Percentiles rank a stretch among this genome's conserved stretches.
phyloP scores from a whole-genome alignment of 2,329 filamentous ascomycete species.

The Blastomyces parvus region DNA sequence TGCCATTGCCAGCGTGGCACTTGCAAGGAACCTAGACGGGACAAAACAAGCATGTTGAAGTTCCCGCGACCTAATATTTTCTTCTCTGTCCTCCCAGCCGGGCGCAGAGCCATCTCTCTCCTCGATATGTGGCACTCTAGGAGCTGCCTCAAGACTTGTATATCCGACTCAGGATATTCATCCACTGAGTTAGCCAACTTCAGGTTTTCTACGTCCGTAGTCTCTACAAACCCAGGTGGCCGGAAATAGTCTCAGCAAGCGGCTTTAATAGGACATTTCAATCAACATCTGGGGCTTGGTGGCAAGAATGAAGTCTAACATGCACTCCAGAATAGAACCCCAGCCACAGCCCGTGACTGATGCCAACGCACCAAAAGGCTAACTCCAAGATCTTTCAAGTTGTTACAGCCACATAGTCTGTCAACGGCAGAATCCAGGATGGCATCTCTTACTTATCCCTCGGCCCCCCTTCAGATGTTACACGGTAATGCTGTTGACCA shows the following conservation, averaged over 20 bases:
- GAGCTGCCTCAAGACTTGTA: not conserved
- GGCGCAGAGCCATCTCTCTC: not conserved
- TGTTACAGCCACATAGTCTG: not conserved
- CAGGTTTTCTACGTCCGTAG: not conserved
- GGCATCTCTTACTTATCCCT: not conserved
- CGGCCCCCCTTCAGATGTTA: no score
- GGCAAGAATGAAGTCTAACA: no score
- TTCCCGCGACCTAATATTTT: not conserved
- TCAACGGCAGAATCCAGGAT: not conserved
- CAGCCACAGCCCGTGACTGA: not conserved
- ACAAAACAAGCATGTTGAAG: not conserved
- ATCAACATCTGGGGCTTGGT: not conserved
- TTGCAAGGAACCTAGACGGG: not conserved
- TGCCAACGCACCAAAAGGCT: not conserved
- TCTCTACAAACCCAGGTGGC: not conserved
- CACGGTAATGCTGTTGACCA: no score
- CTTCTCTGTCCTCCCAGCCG: not conserved
- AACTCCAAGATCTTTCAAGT: not conserved
- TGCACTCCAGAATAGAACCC: not conserved
- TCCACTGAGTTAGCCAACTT: not conserved
- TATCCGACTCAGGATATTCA: not conserved
- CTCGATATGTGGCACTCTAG: not conserved
- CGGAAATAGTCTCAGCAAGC: not conserved
- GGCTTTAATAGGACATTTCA: not conserved
- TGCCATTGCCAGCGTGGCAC: slow-evolving; percentile 7